A percentile compares a stretch with the other conserved stretches of the same genome.
These are phyloP conservation scores for Fulvia fulva DNA, from an alignment of 2,329 filamentous ascomycete species.

Conservation along the genomic window DNA sequence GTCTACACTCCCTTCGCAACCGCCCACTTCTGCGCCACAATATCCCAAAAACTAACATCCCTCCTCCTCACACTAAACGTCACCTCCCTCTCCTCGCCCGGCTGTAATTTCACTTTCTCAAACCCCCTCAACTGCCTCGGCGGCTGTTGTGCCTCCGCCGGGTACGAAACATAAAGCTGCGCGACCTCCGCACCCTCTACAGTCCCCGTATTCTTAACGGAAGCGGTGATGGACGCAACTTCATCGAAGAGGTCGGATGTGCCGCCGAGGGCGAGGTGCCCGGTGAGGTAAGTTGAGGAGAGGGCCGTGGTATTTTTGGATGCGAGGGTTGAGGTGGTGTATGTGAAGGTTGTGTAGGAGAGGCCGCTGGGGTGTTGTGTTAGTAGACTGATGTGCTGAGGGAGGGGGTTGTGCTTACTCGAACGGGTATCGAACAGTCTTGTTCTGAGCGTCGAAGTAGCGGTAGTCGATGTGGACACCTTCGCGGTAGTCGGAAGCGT, in stretches of 20 bases:
- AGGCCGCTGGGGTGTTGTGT: conserved; percentile 29
- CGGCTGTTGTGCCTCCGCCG: conserved; percentile 44
- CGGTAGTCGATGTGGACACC: conserved; percentile 44
- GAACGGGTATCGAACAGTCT: conserved; percentile 41
- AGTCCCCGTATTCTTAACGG: conserved; percentile 60
- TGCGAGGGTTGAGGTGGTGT: conserved; percentile 23
- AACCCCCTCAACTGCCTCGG: conserved; percentile 43
- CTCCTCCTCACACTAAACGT: conserved; percentile 20
- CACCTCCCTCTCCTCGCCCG: conserved; percentile 18
- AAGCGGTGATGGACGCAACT: conserved; percentile 54
- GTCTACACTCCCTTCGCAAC: conserved; percentile 9
- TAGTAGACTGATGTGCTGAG: not conserved
- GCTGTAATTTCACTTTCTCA: conserved; percentile 34
- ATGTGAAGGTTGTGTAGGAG: conserved; percentile 43
- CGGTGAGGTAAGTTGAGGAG: conserved; percentile 21
- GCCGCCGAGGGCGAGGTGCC: conserved; percentile 57
- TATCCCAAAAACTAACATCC: conserved; percentile 25
- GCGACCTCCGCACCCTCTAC: conserved; percentile 51
- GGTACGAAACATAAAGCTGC: conserved; percentile 48
- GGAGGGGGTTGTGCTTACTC: conserved; percentile 16
- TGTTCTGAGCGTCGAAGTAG: conserved; percentile 39
- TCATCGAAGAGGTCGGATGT: conserved; percentile 56
- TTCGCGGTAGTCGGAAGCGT: conserved; percentile 32
- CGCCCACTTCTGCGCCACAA: conserved; percentile 45
- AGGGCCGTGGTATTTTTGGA: conserved; percentile 12